A percentile compares a stretch with the other conserved stretches of the same genome.
phyloP scores from a whole-genome alignment of 2,329 filamentous ascomycete species.

The Dactylellina drechsleri region DNA sequence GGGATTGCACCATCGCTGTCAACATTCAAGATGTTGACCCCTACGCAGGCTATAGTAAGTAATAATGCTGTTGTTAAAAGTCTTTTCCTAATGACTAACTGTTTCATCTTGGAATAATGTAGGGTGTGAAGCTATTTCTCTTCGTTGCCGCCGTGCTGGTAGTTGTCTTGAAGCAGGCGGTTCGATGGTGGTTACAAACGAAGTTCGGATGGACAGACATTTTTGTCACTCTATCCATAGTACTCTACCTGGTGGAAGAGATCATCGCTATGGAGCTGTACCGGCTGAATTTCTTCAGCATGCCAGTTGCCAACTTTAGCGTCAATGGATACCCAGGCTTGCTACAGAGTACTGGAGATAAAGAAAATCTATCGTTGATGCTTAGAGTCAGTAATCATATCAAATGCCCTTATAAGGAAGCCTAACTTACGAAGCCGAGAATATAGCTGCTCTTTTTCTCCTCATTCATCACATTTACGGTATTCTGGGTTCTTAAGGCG shows the following conservation, averaged over 20 bases:
- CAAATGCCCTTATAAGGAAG: not conserved
- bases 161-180: slow-evolving; percentile 37
- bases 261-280: slow-evolving; percentile 37
- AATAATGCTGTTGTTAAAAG: not conserved
- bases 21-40: slow-evolving; percentile 26
- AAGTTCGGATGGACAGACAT: slow-evolving; percentile 48
- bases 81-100: not conserved
- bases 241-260: slow-evolving; percentile 42
- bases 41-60: slow-evolving; percentile 51
- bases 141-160: slow-evolving; percentile 30
- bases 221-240: slow-evolving; percentile 30
- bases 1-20: not conserved
- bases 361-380: slow-evolving; percentile 31
- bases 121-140: slow-evolving; percentile 47
- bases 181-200: slow-evolving; percentile 52
- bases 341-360: slow-evolving; percentile 31
- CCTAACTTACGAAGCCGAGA: not conserved
- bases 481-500: slow-evolving; percentile 50
- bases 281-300: slow-evolving; percentile 42
- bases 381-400: slow-evolving; percentile 21
- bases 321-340: slow-evolving; percentile 37
- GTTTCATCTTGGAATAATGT: not conserved
- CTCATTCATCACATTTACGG: slow-evolving; percentile 50
- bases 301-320: slow-evolving; percentile 49
- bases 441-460: slow-evolving; percentile 50